Evolutionary conservation across 495 filamentous ascomycete species (phyloP), one percentile per base, ranked within the genome.

Genomic region (Corynascus novoguineensis): DNA sequence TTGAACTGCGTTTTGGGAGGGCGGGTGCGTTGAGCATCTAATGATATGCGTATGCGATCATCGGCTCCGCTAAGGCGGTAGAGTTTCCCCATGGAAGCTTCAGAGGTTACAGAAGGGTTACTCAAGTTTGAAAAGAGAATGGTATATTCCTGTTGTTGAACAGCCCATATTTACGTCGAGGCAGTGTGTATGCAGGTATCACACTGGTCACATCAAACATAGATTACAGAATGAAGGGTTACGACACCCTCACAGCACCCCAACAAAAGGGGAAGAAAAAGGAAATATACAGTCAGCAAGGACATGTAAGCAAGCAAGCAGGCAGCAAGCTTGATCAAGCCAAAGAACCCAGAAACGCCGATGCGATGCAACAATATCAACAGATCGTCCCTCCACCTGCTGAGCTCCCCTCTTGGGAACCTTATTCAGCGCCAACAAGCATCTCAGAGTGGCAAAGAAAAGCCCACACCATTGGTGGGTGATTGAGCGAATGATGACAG

Each of bases 291-390:
- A 35, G 24, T n/a, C 48, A 47, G 32, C 35, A 19, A 51, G 27
- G 37, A 15, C 19, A 27, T 19, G 14, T 22, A 44, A 44, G 40
- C 40, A 44, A 22, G 21, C 15, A 41, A 11, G n/a, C 7, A 29
- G 14, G n/a, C 7, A 2, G 9, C 37, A 42, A 19, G 21, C 7
- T 41, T 29, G 11, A 40, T 5, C 14, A 41, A 41, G 37, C 37
- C n/a, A n/a, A n/a, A n/a, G 25, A 35, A n/a, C 31, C 44, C 38
- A 37, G n/a, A 31, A 14, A 34, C 60, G 60, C 60, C 60, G 49
- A 42, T 63, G 57, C 60, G 52, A 63, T 59, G 56, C 60, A 60
- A 14, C 4, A 25, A 47, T 14, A 24, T 6, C 37, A 28, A 48
- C 17, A 41, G 35, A 44, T 46, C 44, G 24, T 47, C 24, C 44